Conservation (phyloP, 2,329 filamentous ascomycete species). For the Colletotrichum costaricense region DNA sequence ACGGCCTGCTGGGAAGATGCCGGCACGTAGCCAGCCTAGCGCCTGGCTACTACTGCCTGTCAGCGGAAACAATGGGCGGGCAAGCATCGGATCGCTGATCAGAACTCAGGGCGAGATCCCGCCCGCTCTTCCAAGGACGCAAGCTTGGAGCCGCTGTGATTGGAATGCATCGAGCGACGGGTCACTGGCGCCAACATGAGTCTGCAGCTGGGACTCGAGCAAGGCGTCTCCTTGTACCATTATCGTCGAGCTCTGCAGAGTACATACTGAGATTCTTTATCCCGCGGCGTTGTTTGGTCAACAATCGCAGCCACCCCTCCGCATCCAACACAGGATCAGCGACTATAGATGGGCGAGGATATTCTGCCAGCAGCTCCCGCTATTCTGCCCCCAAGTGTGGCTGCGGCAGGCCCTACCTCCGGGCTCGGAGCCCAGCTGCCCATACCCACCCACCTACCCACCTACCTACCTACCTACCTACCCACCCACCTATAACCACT, state of each 20-base stretch:
- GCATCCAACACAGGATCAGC: not conserved
- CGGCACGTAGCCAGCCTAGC: constrained; percentile 13
- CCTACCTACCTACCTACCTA: too few species aligned
- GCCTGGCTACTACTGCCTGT: constrained; percentile 20
- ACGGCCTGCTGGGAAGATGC: constrained; percentile 28
- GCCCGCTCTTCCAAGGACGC: not conserved
- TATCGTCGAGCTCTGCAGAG: not conserved
- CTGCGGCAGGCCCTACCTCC: too few species aligned
- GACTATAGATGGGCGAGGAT: not conserved
- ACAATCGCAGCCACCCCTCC: not conserved
- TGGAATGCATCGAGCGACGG: not conserved
- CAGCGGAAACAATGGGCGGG: constrained; percentile 1
- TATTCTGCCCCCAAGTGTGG: too few species aligned
- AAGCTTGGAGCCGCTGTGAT: not conserved
- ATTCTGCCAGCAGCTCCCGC: too few species aligned
- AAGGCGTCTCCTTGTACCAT: not conserved
- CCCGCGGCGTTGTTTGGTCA: not conserved
- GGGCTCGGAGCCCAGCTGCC: too few species aligned
- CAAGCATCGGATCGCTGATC: constrained; percentile 26
- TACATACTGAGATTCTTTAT: not conserved
- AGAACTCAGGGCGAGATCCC: constrained; percentile 13
- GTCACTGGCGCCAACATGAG: constrained; percentile 7
- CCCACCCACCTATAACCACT: too few species aligned
- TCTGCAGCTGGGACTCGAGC: not conserved
- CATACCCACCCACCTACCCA: too few species aligned